Evolutionary conservation across 1,284 basidiomycete genomes (phyloP), one percentile per base, ranked within the genome.

Genomic region (Mycena sp.): DNA sequence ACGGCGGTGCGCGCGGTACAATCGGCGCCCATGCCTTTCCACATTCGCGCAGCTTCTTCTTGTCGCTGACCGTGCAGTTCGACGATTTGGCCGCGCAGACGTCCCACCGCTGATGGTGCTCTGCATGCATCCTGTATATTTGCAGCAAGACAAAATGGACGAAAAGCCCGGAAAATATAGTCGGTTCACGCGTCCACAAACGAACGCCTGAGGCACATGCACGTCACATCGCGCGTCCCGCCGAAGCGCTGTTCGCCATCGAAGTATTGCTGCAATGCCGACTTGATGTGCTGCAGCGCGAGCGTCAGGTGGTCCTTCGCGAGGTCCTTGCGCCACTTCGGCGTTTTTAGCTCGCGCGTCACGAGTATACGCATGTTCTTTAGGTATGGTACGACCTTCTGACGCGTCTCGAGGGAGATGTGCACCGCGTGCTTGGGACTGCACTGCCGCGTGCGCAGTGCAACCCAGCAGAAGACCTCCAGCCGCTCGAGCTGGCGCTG

Each of bases 201-300:
- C n/a, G n/a, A n/a, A n/a, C n/a, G n/a, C n/a, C 2, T 55, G 19
- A 10, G 19, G 16, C 12, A 32, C n/a, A 58, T 48, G 21, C 56
- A 59, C 54, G 61, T 63, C 23, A 63, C 3, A 40, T 63, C 61
- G 7, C 21, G 25, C 3, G 23, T 58, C 32, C 61, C 61, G 9
- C 61, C 61, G 12, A 63, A 63, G 2, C 61, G 55, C 43, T 63
- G 61, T 26, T 63, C 61, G 21, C 61, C 61, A 9, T 63, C 61
- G 14, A 63, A 43, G 29, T 63, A 63, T 5, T 63, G 54, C 49
- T 46, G n/a, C 17, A 63, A 25, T 3, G 50, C n/a, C 3, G 11
- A 45, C 2, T 52, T 32, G 32, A 63, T 58, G 17, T 63, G 9
- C 12, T 11, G 2, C 29, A 58, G 19, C 1, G 55, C 61, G 2